A percentile compares a stretch with the other conserved stretches of the same genome.
Conservation (phyloP, 805 yeast species). For the Candida maris region DNA sequence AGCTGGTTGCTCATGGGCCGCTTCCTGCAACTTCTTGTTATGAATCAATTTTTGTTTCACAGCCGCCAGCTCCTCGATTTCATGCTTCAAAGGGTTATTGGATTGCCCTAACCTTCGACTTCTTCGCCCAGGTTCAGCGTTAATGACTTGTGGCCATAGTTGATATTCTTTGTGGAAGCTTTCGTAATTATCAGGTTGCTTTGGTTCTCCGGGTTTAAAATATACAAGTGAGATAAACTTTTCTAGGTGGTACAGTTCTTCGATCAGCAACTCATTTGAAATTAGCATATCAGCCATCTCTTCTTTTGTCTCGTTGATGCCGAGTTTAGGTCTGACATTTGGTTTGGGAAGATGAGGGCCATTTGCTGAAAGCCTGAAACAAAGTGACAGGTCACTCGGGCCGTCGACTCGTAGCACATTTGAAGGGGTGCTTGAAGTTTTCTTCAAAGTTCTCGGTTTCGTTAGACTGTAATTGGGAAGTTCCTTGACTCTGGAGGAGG, state of each 20-base stretch:
- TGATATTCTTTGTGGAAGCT: constrained; percentile 32
- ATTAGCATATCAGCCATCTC: constrained; percentile 40
- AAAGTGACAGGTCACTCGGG: constrained; percentile 3
- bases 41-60: not conserved
- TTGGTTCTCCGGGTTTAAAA: constrained; percentile 51
- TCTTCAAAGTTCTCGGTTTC: constrained; percentile 1
- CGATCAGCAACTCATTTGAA: constrained; percentile 45
- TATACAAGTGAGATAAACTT: constrained; percentile 59
- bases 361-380: constrained; percentile 4
- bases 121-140: constrained; percentile 23
- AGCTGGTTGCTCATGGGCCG: not conserved
- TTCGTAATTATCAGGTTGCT: constrained; percentile 33
- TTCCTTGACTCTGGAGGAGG: constrained; percentile 11
- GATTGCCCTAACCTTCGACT: constrained; percentile 22
- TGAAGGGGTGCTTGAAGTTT: constrained; percentile 1
- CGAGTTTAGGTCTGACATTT: no score
- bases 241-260: constrained; percentile 61
- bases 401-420: not conserved
- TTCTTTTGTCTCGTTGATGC: constrained; percentile 1
- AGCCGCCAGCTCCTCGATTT: constrained; percentile 17
- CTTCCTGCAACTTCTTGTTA: not conserved
- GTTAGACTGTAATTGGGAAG: constrained; percentile 12
- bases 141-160: constrained; percentile 36
- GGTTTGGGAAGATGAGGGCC: no score
- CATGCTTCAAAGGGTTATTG: constrained; percentile 22